Evolutionary conservation across 2,329 filamentous ascomycete species (phyloP).

Genomic region (Fusarium sublunatum): DNA sequence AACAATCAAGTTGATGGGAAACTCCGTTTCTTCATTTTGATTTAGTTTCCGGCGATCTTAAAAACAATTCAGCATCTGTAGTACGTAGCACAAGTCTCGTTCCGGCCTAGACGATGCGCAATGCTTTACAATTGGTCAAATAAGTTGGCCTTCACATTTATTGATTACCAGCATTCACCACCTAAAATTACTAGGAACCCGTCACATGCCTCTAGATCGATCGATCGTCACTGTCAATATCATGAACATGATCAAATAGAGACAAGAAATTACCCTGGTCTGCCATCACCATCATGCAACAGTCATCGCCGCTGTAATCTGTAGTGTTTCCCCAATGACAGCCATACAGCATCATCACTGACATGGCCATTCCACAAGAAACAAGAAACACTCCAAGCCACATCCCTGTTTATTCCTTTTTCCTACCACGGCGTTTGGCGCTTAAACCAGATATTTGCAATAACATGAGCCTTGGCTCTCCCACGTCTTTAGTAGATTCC

Average conservation of each 20-base stretch:
- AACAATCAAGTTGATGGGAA: conserved; percentile 2
- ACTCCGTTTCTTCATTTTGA: not conserved
- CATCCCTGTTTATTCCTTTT: not conserved
- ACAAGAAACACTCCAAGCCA: conserved; percentile 9
- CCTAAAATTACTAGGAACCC: not conserved
- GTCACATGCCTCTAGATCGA: conserved; percentile 2
- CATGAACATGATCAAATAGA: too few relatives aligned
- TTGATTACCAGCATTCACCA: not conserved
- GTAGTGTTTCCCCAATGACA: conserved; percentile 21
- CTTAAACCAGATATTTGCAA: not conserved
- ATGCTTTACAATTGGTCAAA: not conserved
- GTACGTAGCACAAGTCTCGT: not conserved
- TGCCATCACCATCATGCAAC: too few relatives aligned
- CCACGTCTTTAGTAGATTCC: not conserved
- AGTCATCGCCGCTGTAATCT: not conserved
- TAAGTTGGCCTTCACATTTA: too few relatives aligned
- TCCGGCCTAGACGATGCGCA: conserved; percentile 6
- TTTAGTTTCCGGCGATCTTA: conserved; percentile 1
- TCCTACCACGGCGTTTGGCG: not conserved
- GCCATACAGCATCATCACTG: conserved; percentile 27
- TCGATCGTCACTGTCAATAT: not conserved
- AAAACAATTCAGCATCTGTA: conserved; percentile 1
- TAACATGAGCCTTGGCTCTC: not conserved
- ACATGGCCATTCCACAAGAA: conserved; percentile 19
- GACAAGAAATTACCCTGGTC: too few relatives aligned